Conservation (phyloP, 805 yeast genomes). For the Priceomyces carsonii region DNA sequence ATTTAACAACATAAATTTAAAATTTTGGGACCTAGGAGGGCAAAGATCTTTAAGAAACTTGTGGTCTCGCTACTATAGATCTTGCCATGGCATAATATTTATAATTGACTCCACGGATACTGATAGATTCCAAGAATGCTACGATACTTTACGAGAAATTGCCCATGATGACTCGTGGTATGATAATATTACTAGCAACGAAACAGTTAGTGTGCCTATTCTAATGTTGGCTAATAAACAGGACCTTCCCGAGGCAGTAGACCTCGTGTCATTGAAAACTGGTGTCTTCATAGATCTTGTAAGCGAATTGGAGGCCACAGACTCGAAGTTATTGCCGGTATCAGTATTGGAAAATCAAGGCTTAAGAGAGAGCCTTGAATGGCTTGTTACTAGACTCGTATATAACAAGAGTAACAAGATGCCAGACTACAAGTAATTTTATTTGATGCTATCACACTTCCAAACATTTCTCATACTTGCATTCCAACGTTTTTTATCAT, state of each 20-base stretch:
- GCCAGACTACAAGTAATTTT: slow-evolving; percentile 53
- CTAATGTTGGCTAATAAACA: slow-evolving; percentile 96
- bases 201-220: slow-evolving; percentile 70
- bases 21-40: slow-evolving; percentile 97
- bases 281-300: slow-evolving; percentile 80
- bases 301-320: slow-evolving; percentile 85
- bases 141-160: slow-evolving; percentile 55
- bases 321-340: slow-evolving; percentile 84
- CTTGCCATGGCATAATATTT: slow-evolving; percentile 89
- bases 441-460: no score
- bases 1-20: slow-evolving; percentile 52
- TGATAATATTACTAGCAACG: slow-evolving; percentile 18
- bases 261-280: slow-evolving; percentile 63
- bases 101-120: slow-evolving; percentile 91
- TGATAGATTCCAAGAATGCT: slow-evolving; percentile 79
- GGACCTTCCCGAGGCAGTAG: slow-evolving; percentile 58
- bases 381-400: slow-evolving; percentile 75
- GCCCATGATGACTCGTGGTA: slow-evolving; percentile 46
- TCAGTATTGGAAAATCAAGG: slow-evolving; percentile 87
- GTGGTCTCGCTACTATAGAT: slow-evolving; percentile 85
- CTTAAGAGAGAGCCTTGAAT: slow-evolving; percentile 80
- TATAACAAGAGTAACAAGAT: slow-evolving; percentile 63
- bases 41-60: slow-evolving; percentile 79
- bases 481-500: no score
- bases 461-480: no score